A percentile compares a stretch with the other conserved stretches of the same genome.
phyloP scores from a whole-genome alignment of 768 basidiomycete species.

The Lactarius pseudohatsudake region DNA sequence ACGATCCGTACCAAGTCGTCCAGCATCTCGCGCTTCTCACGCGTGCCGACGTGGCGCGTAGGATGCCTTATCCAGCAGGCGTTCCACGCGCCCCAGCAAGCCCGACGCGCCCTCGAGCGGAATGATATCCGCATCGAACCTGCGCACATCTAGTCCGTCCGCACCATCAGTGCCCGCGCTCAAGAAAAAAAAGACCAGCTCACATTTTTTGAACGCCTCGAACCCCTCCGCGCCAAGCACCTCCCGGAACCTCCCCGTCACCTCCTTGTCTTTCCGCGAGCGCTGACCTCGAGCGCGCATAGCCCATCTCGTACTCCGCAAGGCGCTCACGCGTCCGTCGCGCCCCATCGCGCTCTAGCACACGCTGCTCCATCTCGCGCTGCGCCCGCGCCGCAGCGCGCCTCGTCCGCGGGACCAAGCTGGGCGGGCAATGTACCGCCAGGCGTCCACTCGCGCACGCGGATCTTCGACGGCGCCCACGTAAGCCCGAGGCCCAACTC shows the following conservation, averaged over 20 bases:
- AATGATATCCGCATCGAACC: conserved; percentile 72
- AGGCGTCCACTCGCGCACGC: conserved; percentile 29
- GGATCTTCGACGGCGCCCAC: conserved; percentile 30
- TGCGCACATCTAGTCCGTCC: conserved; percentile 56
- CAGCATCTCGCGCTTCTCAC: conserved; percentile 40
- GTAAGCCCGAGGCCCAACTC: conserved; percentile 28
- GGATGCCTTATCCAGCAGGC: conserved; percentile 51
- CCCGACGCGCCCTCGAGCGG: conserved; percentile 74
- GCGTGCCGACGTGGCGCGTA: conserved; percentile 41
- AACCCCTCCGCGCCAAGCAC: conserved; percentile 27
- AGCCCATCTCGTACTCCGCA: conserved; percentile 35
- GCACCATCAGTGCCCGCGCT: neutral
- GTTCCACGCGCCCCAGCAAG: conserved; percentile 62
- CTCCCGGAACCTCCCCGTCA: conserved; percentile 27
- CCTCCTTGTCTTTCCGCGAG: conserved; percentile 25
- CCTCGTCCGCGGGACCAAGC: neutral
- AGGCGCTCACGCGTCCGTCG: conserved; percentile 28
- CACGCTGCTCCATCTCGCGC: conserved; percentile 31
- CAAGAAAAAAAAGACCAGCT: conserved; percentile 30
- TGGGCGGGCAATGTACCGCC: neutral
- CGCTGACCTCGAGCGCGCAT: conserved; percentile 20
- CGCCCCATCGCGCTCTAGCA: conserved; percentile 31
- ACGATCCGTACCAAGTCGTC: conserved; percentile 29
- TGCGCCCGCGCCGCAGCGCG: conserved; percentile 27
- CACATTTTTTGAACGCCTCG: conserved; percentile 58